phyloP scores from a whole-genome alignment of 768 basidiomycete species.

The Psilocybe subaeruginosa region DNA sequence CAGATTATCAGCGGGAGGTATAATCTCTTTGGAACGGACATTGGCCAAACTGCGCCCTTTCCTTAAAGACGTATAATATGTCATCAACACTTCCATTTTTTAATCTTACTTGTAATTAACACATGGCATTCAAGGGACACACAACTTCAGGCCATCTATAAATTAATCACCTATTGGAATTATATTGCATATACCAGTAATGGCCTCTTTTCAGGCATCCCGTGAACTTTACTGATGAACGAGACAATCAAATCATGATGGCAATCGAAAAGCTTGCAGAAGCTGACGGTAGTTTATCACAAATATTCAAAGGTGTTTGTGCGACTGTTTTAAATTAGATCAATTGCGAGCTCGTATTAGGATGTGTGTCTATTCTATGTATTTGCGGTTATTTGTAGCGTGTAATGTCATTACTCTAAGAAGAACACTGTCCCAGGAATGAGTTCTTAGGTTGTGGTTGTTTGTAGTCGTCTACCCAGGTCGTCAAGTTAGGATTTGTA shows the following conservation, averaged over 20 bases:
- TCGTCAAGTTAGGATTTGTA: conserved; percentile 78
- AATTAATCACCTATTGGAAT: no score
- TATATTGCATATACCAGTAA: no score
- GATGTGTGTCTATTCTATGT: neutral
- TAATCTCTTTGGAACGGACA: conserved; percentile 77
- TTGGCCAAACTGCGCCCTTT: conserved; percentile 64
- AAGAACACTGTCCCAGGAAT: conserved; percentile 60
- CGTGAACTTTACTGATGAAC: no score
- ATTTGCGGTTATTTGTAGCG: no score
- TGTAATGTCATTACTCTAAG: neutral
- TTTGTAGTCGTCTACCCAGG: conserved; percentile 66
- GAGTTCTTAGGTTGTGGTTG: conserved; percentile 73
- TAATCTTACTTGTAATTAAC: neutral
- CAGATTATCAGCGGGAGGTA: conserved; percentile 77
- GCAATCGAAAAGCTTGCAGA: no score
- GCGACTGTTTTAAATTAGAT: no score
- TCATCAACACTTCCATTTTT: neutral
- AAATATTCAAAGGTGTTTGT: no score
- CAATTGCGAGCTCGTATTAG: neutral
- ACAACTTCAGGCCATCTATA: no score
- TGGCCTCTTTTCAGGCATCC: no score
- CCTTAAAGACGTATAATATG: neutral
- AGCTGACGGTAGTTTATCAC: no score
- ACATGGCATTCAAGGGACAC: neutral
- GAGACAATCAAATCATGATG: no score